Base-by-base conservation (phyloP, 257 asterid genomes). In the Solanum habrochaites region DNA sequence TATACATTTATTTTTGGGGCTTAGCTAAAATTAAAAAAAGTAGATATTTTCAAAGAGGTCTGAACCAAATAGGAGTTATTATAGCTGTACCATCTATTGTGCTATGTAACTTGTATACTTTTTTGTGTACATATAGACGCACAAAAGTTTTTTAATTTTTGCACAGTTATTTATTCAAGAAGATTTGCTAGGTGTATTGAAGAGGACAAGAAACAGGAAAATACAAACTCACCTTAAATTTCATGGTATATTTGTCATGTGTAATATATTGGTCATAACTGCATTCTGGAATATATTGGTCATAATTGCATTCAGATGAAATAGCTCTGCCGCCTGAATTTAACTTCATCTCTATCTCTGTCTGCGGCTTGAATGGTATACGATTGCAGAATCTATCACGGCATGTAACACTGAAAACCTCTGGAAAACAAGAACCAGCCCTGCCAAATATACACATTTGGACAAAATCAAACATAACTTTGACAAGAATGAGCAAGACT, bases 351-450 rank as follows among this genome's bases (percentile, higher is more conserved):
- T n/a, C 82, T 81, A 91, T 90, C 80, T 89, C 69, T 25, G 92
- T 91, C 49, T 85, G 49, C 23, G 88, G 39, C 42, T 83, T 58
- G 86, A 93, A 93, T 37, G 84, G 87, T 67, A 90, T 82, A 15
- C 84, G 78, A 86, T 93, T 95, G 86, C 82, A 47, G 85, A 86
- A 88, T 88, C 35, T 87, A 90, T 95, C 98, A 74, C 67, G 88
- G 89, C 95, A 93, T 42, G 86, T 93, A 88, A 94, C 56, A 5
- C 72, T 77, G 60, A 93, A 83, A 78, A 87, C 45, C 67, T 80
- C 85, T 47, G 89, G 91, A 86, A 87, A 88, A 87, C 25, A 83
- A 35, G 89, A 88, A 43, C 94, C 97, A 86, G 90, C 91, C 91
- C 98, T 93, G 94, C 87, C 72, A 85, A 91, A 49, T 67, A 47